A percentile compares a stretch with the other conserved stretches of the same genome.
Conservation (phyloP, 1,284 basidiomycete species). For the Irpex rosettiformis region DNA sequence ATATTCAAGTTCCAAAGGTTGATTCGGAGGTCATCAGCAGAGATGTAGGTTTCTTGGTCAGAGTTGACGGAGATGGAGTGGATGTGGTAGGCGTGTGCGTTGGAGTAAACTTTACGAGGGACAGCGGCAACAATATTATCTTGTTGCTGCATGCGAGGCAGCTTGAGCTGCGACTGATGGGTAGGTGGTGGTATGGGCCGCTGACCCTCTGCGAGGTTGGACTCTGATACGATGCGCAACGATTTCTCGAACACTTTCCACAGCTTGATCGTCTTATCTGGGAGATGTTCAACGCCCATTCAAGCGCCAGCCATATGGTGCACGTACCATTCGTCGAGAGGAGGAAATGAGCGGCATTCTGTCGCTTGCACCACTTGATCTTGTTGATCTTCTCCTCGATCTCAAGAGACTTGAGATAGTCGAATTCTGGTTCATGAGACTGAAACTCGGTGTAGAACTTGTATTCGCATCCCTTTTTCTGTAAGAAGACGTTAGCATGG, state of each 20-base stretch:
- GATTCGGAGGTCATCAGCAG: conserved; percentile 93
- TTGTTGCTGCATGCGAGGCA: conserved; percentile 90
- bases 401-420: conserved; percentile 99
- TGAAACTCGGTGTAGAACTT: conserved; percentile 99
- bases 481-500: conserved; percentile 15
- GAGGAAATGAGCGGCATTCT: conserved; percentile 96
- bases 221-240: conserved; percentile 94
- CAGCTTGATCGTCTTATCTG: conserved; percentile 99
- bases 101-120: conserved; percentile 97
- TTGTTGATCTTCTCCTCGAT: conserved; percentile 99
- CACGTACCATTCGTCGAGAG: conserved; percentile 91
- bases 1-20: conserved; percentile 99
- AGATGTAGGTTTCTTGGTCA: conserved; percentile 99
- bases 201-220: conserved; percentile 87
- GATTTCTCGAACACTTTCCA: conserved; percentile 99
- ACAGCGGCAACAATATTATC: conserved; percentile 99
- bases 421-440: conserved; percentile 99
- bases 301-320: conserved; percentile 1
- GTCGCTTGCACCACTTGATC: conserved; percentile 99
- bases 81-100: conserved; percentile 99
- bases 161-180: conserved; percentile 56
- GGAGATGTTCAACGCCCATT: neutral
- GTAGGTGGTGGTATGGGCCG: conserved; percentile 61
- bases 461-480: conserved; percentile 99
- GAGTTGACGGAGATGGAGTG: conserved; percentile 99